Conservation (phyloP, 2,329 filamentous ascomycete genomes). For the Amauroascus niger region DNA sequence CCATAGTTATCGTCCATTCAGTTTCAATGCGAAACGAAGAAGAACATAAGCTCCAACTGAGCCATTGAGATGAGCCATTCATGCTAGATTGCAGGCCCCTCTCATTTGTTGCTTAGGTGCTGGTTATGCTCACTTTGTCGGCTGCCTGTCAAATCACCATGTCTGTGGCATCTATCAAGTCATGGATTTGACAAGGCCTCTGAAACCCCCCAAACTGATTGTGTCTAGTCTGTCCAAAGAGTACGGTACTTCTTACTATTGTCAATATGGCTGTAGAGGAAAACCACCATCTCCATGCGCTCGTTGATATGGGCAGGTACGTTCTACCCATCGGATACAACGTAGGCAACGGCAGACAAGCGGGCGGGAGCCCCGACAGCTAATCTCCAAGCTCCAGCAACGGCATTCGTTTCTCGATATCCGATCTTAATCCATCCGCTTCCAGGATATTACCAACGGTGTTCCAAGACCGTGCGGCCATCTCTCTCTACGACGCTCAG, state of each 20-base stretch:
- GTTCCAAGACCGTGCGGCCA: slow-evolving; percentile 66
- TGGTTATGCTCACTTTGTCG: too few relatives aligned
- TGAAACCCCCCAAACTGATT: too few relatives aligned
- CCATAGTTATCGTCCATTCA: too few relatives aligned
- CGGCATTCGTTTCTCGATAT: slow-evolving; percentile 86
- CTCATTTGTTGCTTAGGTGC: too few relatives aligned
- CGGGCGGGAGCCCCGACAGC: background rate
- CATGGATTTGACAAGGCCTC: background rate
- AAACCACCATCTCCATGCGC: slow-evolving; percentile 2
- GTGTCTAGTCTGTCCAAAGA: too few relatives aligned
- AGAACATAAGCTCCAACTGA: too few relatives aligned
- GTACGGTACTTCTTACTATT: background rate
- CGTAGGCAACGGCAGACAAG: background rate
- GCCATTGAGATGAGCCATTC: too few relatives aligned
- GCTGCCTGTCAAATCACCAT: too few relatives aligned
- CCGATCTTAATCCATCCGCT: slow-evolving; percentile 61
- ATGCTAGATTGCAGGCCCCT: too few relatives aligned
- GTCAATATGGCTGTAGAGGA: slow-evolving; percentile 2
- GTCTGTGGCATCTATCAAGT: background rate
- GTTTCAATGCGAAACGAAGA: too few relatives aligned
- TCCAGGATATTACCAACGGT: slow-evolving; percentile 66
- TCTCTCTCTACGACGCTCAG: slow-evolving; percentile 80
- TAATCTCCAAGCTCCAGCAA: slow-evolving; percentile 46
- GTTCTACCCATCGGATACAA: background rate
- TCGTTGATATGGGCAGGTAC: slow-evolving; percentile 11